These are phyloP conservation scores for Hypoxylon sp. DNA, from an alignment of 2,329 filamentous ascomycete genomes.

Conservation along the genomic window DNA sequence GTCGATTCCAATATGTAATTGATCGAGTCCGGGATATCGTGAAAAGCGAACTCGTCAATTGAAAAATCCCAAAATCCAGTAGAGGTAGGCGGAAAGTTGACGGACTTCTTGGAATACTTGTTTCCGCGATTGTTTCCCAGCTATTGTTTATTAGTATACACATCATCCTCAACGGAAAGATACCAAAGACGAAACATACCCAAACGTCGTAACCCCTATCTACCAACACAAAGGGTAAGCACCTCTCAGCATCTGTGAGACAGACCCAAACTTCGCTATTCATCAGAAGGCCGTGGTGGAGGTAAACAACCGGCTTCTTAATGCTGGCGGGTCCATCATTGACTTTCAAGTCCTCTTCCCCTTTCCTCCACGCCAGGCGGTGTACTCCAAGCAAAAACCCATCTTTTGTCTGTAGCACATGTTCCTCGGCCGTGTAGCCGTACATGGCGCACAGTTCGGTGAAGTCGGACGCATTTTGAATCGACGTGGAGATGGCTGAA, in stretches of 20 bases:
- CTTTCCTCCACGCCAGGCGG: slow-evolving; percentile 83
- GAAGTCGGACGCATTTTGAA: slow-evolving; percentile 91
- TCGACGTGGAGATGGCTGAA: slow-evolving; percentile 74
- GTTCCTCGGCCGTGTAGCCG: slow-evolving; percentile 94
- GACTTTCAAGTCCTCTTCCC: slow-evolving; percentile 82
- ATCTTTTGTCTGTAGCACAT: slow-evolving; percentile 93
- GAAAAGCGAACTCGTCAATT: slow-evolving; percentile 97
- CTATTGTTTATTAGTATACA: slow-evolving; percentile 57
- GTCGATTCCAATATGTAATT: slow-evolving; percentile 90
- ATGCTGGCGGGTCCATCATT: slow-evolving; percentile 76
- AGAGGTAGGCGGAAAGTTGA: slow-evolving; percentile 78
- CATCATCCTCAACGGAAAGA: slow-evolving; percentile 35
- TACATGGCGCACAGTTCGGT: slow-evolving; percentile 91
- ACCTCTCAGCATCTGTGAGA: slow-evolving; percentile 85
- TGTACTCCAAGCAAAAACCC: slow-evolving; percentile 93
- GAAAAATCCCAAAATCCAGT: slow-evolving; percentile 95
- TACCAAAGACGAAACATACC: slow-evolving; percentile 62
- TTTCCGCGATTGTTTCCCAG: slow-evolving; percentile 98
- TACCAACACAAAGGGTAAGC: slow-evolving; percentile 87
- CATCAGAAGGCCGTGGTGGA: slow-evolving; percentile 97
- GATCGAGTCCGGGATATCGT: slow-evolving; percentile 96
- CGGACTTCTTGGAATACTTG: slow-evolving; percentile 98
- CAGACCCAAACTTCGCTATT: slow-evolving; percentile 99
- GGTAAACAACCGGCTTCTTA: slow-evolving; percentile 87
- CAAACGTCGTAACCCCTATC: slow-evolving; percentile 96